A percentile compares a stretch with the other conserved stretches of the same genome.
Conservation (phyloP, 305 asterid species). For the Fraxinus nigra region DNA sequence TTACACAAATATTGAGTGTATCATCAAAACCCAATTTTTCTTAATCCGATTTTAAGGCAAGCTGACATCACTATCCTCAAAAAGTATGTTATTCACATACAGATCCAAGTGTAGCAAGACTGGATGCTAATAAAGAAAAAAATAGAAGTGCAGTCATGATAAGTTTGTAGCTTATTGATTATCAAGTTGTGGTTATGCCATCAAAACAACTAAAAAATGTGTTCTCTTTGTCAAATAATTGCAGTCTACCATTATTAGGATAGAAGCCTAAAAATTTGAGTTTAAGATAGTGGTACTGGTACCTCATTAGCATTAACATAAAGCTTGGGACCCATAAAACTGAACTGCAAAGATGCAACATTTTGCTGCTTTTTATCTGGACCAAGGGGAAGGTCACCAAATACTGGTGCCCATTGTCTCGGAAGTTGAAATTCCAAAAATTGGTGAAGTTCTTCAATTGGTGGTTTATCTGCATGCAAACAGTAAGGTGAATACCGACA, state of each 20-base stretch:
- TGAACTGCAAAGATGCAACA: conserved; percentile 66
- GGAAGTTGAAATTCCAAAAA: conserved; percentile 84
- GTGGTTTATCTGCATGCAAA: conserved; percentile 67
- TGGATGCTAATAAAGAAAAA: neutral
- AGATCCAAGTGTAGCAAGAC: neutral
- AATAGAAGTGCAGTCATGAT: neutral
- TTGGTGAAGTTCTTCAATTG: conserved; percentile 68
- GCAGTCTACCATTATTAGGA: neutral
- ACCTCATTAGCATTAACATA: conserved; percentile 70
- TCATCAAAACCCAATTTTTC: neutral
- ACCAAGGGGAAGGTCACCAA: conserved; percentile 74
- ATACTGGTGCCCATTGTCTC: conserved; percentile 84
- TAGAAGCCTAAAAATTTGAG: conserved; percentile 3
- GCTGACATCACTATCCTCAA: neutral
- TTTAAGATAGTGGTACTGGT: conserved; percentile 28
- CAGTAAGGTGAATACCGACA: conserved; percentile 5
- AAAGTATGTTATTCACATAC: neutral
- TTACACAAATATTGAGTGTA: neutral
- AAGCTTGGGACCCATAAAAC: conserved; percentile 80
- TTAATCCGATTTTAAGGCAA: neutral
- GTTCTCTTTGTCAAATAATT: neutral
- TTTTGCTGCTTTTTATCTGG: conserved; percentile 67
- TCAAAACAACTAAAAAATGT: neutral
- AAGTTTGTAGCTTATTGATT: neutral
- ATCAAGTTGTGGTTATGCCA: neutral